Conservation (phyloP, 2,329 filamentous ascomycete genomes). For the Trichophyton benhamiae region DNA sequence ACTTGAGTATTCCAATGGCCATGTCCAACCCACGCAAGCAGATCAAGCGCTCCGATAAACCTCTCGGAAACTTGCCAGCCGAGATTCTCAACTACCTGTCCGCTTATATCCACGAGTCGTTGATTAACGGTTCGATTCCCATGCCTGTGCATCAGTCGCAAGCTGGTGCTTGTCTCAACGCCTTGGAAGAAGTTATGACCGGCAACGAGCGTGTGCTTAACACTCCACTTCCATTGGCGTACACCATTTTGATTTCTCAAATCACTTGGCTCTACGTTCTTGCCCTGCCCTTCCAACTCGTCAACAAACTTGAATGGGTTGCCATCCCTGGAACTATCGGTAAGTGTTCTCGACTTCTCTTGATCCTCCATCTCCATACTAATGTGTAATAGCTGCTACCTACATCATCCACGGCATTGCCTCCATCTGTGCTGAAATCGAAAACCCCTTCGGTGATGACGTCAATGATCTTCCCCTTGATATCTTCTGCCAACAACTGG, state of each 20-base stretch:
- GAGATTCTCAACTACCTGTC: conserved; percentile 66
- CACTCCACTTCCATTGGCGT: conserved; percentile 70
- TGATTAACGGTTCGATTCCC: conserved; percentile 29
- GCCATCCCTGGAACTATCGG: conserved; percentile 63
- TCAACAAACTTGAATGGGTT: conserved; percentile 51
- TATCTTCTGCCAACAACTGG: conserved; percentile 61
- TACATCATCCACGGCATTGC: conserved; percentile 75
- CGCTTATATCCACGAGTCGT: conserved; percentile 51
- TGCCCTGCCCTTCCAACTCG: conserved; percentile 70
- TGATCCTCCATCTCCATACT: neutral
- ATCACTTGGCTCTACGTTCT: conserved; percentile 78
- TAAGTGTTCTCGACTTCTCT: conserved; percentile 13
- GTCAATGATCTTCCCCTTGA: conserved; percentile 73
- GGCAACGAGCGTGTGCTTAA: conserved; percentile 67
- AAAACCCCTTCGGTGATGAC: conserved; percentile 73
- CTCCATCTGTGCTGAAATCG: conserved; percentile 66
- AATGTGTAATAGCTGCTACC: conserved; percentile 38
- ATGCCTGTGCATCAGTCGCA: conserved; percentile 14
- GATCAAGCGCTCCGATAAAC: conserved; percentile 59
- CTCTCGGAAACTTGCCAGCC: conserved; percentile 70
- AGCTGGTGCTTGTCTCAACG: conserved; percentile 45
- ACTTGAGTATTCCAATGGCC: conserved; percentile 64
- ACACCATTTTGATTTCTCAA: conserved; percentile 72
- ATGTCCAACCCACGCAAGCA: conserved; percentile 65
- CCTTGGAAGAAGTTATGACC: conserved; percentile 59